These are phyloP conservation scores for Prunus mira DNA, from an alignment of 306 rosid genomes.

Conservation along the genomic window DNA sequence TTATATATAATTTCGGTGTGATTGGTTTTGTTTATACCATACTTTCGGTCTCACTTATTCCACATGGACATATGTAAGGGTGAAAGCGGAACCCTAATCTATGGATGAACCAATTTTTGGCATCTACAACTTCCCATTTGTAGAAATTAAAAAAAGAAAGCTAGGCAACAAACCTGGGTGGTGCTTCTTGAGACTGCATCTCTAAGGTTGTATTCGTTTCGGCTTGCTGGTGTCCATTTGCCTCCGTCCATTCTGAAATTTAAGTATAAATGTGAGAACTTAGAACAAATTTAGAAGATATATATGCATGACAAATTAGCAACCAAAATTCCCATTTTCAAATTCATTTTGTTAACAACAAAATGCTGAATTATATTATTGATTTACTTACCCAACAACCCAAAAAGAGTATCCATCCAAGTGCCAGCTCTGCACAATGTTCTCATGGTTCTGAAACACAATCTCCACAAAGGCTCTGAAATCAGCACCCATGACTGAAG, in stretches of 20 bases:
- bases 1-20: not conserved
- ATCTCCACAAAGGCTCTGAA: constrained; percentile 77
- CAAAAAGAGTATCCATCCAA: constrained; percentile 86
- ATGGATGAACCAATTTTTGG: not conserved
- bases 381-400: constrained; percentile 82
- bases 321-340: not conserved
- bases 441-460: constrained; percentile 73
- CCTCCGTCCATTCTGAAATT: constrained; percentile 87
- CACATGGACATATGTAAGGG: no score
- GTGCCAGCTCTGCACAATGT: constrained; percentile 73
- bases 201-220: constrained; percentile 65
- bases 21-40: not conserved
- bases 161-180: constrained; percentile 57
- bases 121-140: not conserved
- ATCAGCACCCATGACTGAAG: constrained; percentile 88
- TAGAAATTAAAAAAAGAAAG: no score
- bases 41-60: not conserved
- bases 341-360: not conserved
- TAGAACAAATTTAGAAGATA: not conserved
- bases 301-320: not conserved
- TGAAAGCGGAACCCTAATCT: no score
- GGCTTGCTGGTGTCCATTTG: constrained; percentile 63
- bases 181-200: constrained; percentile 85
- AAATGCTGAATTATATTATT: not conserved
- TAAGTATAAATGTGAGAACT: not conserved